phyloP scores from a whole-genome alignment of 352 stramenopile species.

The Globisporangium heterothallicum region DNA sequence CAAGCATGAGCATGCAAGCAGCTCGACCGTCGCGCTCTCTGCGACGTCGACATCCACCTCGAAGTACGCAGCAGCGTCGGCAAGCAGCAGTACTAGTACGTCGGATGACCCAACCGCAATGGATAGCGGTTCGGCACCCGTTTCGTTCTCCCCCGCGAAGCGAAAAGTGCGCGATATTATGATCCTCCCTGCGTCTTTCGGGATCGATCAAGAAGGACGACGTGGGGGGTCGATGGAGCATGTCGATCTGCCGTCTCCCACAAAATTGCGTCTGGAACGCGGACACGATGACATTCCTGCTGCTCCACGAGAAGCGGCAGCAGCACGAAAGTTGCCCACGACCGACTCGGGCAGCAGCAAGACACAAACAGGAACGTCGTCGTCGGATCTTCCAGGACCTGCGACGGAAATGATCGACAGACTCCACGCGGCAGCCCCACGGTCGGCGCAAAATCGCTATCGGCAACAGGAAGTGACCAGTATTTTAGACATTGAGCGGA shows the following conservation, averaged over 20 bases:
- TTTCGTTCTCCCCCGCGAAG: constrained; percentile 14
- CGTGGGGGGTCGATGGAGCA: constrained; percentile 31
- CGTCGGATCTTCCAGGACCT: too few relatives aligned
- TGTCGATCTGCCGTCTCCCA: constrained; percentile 46
- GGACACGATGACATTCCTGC: constrained; percentile 6
- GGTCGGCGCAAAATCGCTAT: too few relatives aligned
- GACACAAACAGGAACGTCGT: too few relatives aligned
- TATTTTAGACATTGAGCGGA: constrained; percentile 77
- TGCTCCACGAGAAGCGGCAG: not conserved
- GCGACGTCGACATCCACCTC: not conserved
- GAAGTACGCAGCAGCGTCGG: not conserved
- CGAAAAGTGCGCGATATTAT: constrained; percentile 60
- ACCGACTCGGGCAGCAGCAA: not conserved
- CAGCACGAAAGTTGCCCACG: not conserved
- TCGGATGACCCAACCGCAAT: not conserved
- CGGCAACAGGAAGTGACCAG: constrained; percentile 77
- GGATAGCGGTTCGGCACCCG: not conserved
- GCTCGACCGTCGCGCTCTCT: constrained; percentile 10
- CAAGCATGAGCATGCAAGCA: constrained; percentile 38
- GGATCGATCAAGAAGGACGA: constrained; percentile 49
- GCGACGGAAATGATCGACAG: not conserved
- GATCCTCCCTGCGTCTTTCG: constrained; percentile 52
- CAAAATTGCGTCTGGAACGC: constrained; percentile 20
- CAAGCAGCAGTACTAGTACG: constrained; percentile 1
- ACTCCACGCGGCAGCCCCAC: not conserved